These are phyloP conservation scores for Nemania abortiva DNA, from an alignment of 2,329 filamentous ascomycete genomes.

Conservation along the genomic window DNA sequence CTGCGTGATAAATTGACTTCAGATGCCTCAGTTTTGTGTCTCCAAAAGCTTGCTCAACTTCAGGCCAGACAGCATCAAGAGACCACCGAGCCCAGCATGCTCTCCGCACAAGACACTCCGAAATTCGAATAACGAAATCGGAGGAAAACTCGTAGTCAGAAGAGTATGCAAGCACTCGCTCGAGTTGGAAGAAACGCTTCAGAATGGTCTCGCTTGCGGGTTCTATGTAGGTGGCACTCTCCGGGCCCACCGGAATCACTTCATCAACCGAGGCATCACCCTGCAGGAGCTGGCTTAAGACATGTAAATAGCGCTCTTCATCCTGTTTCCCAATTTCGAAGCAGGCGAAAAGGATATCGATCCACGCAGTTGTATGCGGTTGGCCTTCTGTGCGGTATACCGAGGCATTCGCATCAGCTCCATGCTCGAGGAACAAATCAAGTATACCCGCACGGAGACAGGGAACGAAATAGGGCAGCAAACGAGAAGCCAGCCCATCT, in stretches of 20 bases:
- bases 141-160: constrained; percentile 16
- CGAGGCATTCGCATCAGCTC: constrained; percentile 24
- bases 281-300: constrained; percentile 17
- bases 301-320: constrained; percentile 24
- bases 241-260: constrained; percentile 16
- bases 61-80: constrained; percentile 21
- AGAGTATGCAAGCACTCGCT: constrained; percentile 16
- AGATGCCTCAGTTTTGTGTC: constrained; percentile 15
- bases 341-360: constrained; percentile 28
- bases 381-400: constrained; percentile 28
- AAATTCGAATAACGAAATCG: constrained; percentile 22
- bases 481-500: constrained; percentile 29
- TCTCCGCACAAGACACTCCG: constrained; percentile 22
- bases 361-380: constrained; percentile 30
- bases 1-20: constrained; percentile 16
- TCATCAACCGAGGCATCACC: constrained; percentile 22
- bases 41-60: constrained; percentile 19
- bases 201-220: constrained; percentile 24
- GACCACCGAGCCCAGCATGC: constrained; percentile 22
- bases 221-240: constrained; percentile 8
- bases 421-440: constrained; percentile 22
- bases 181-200: constrained; percentile 29
- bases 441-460: constrained; percentile 26
- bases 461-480: constrained; percentile 25
- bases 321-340: constrained; percentile 22